Evolutionary conservation across 2,329 filamentous ascomycete genomes (phyloP), one percentile per base, ranked within the genome.

Genomic region (Tolypocladium guangdongense): DNA sequence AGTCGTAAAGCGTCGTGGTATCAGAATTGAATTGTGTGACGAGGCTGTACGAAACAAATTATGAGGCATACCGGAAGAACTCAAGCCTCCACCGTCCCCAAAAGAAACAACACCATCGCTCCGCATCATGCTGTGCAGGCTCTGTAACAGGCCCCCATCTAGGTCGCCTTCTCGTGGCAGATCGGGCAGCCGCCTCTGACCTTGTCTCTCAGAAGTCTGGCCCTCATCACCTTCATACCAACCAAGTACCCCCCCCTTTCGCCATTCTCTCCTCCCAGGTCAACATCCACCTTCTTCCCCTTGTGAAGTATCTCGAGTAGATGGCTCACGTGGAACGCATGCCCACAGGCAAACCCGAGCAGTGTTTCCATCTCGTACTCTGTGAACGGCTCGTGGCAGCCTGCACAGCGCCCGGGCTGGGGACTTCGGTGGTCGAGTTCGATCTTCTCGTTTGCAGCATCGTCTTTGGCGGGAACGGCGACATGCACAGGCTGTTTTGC

Each of bases 211-310:
- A 96, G 70, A 52, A 96, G 67, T 58, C 90, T 80, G 39, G 91
- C 90, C 65, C 90, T 88, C 58, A 88, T 93, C 32, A 96, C 90
- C 70, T 96, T 96, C 33, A 86, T 82, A 0, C 89, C 88, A 7
- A 97, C 83, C 52, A 86, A 88, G 54, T 85, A 77, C 8, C 79
- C 77, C 30, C 69, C 68, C 53, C 67, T 68, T 18, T 72, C 66
- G 12, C 75, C 71, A 41, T 71, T 68, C 3, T 68, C 68, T 18
- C 68, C 72, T 2, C 71, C 72, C 32, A 79, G 71, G 3, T 75
- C 71, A 4, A 72, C 66, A 54, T 84, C 79, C 7, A 68, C 65
- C 30, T 66, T 67, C 65, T 70, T 75, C 52, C 61, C 76, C 38
- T 71, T 70, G 46, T 77, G 65, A 50, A 83, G 59, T 54, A 71